Percentiles rank a stretch among this genome's conserved stretches.
phyloP scores from a whole-genome alignment of 2,329 filamentous ascomycete species.

The Colletotrichum godetiae region DNA sequence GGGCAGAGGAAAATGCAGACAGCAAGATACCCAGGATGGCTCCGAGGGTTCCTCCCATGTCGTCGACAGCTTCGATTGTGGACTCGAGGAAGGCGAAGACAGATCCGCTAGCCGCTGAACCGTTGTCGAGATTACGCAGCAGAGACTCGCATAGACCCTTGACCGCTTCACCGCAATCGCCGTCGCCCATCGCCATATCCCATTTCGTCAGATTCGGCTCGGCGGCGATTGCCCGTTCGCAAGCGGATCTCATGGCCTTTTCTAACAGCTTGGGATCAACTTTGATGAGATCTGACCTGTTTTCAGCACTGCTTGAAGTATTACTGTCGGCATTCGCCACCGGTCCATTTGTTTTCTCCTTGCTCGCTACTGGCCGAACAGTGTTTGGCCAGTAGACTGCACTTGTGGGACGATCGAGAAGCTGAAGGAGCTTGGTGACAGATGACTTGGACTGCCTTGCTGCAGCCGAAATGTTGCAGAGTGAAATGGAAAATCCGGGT shows the following conservation, averaged over 20 bases:
- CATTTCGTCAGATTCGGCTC: constrained; percentile 47
- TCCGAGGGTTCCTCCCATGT: constrained; percentile 51
- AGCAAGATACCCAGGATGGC: constrained; percentile 46
- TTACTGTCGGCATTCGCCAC: background rate
- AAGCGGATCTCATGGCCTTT: constrained; percentile 41
- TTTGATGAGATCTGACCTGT: constrained; percentile 11
- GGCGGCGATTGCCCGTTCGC: constrained; percentile 47
- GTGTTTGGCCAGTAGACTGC: constrained; percentile 61
- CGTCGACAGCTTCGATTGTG: constrained; percentile 46
- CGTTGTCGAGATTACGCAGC: constrained; percentile 42
- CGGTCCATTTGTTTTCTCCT: background rate
- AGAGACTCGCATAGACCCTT: constrained; percentile 43
- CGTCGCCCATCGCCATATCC: constrained; percentile 49
- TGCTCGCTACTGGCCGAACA: background rate
- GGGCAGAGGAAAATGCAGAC: constrained; percentile 38
- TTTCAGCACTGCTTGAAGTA: background rate
- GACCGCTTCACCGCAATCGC: constrained; percentile 44
- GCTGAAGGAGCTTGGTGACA: constrained; percentile 52
- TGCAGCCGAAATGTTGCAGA: constrained; percentile 60
- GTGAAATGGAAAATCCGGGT: constrained; percentile 65
- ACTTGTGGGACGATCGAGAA: constrained; percentile 62
- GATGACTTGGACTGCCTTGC: constrained; percentile 40
- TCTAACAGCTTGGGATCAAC: constrained; percentile 44
- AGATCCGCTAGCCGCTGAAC: constrained; percentile 44
- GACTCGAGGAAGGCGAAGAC: constrained; percentile 44